Conservation (phyloP, 176 grass and related monocot species). For the Oryza australiensis region DNA sequence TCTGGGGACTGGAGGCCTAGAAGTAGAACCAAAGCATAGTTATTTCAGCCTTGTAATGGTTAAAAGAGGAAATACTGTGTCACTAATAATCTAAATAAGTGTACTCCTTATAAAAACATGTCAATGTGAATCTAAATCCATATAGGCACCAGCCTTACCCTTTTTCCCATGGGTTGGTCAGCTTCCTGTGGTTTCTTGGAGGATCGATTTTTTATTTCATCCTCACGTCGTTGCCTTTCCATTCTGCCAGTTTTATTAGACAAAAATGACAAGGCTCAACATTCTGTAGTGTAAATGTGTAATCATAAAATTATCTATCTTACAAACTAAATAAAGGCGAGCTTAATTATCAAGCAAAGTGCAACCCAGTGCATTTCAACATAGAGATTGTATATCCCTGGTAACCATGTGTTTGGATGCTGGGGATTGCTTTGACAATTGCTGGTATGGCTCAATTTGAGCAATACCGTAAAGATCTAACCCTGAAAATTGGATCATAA, state of each 20-base stretch:
- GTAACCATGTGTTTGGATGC: slow-evolving; percentile 1
- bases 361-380: not conserved
- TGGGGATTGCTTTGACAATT: not conserved
- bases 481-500: not conserved
- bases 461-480: not conserved
- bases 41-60: slow-evolving; percentile 28
- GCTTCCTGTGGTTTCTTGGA: slow-evolving; percentile 86
- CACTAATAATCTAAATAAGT: not conserved
- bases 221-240: slow-evolving; percentile 87
- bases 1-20: slow-evolving; percentile 79
- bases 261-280: slow-evolving; percentile 27
- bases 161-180: slow-evolving; percentile 66
- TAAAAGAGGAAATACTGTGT: slow-evolving; percentile 1
- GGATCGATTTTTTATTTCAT: slow-evolving; percentile 71
- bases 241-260: slow-evolving; percentile 50
- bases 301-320: slow-evolving; percentile 10
- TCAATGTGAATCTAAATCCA: not conserved
- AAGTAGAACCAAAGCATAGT: slow-evolving; percentile 48
- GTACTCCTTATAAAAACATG: slow-evolving; percentile 16
- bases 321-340: not conserved
- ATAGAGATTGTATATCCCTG: slow-evolving; percentile 1
- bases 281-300: slow-evolving; percentile 4
- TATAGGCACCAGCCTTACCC: slow-evolving; percentile 39
- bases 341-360: slow-evolving; percentile 13
- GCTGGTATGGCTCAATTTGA: not conserved